phyloP scores from a whole-genome alignment of 2,329 filamentous ascomycete genomes.

The Gnomoniopsis sp. region DNA sequence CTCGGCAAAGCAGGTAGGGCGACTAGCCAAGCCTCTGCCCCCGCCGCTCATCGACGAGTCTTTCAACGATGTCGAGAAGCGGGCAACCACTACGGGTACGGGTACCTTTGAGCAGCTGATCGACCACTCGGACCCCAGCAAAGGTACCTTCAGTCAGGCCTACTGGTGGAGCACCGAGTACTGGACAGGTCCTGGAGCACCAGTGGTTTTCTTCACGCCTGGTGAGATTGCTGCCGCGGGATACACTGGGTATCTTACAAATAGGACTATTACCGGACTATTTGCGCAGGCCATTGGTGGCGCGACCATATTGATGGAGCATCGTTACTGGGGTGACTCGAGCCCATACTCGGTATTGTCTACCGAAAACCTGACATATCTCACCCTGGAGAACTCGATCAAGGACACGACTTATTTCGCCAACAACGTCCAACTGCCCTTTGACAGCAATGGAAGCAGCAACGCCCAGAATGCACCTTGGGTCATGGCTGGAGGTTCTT shows the following conservation, averaged over 20 bases:
- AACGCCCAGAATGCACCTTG: constrained; percentile 49
- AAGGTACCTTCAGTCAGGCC: constrained; percentile 39
- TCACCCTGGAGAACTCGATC: constrained; percentile 39
- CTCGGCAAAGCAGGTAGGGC: constrained; percentile 19
- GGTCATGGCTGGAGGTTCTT: constrained; percentile 53
- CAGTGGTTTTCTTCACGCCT: constrained; percentile 38
- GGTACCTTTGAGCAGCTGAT: constrained; percentile 38
- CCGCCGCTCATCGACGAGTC: constrained; percentile 25
- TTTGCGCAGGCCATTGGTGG: constrained; percentile 37
- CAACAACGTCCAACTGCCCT: constrained; percentile 44
- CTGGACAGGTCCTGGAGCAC: constrained; percentile 38
- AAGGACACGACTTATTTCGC: constrained; percentile 39
- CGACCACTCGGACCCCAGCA: constrained; percentile 36
- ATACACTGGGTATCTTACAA: constrained; percentile 41
- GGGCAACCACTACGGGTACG: constrained; percentile 23
- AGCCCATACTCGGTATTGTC: constrained; percentile 34
- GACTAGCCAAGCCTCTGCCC: constrained; percentile 21
- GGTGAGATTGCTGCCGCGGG: constrained; percentile 33
- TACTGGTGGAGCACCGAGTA: constrained; percentile 38
- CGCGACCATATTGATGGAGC: constrained; percentile 38
- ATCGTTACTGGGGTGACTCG: constrained; percentile 41
- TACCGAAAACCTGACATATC: constrained; percentile 34
- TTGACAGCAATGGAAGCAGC: constrained; percentile 42
- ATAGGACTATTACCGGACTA: constrained; percentile 34
- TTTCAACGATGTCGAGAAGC: constrained; percentile 13